Percentiles rank a stretch among this genome's conserved stretches.
phyloP scores from a whole-genome alignment of 495 filamentous ascomycete species.

The Lophiotrema nucula region DNA sequence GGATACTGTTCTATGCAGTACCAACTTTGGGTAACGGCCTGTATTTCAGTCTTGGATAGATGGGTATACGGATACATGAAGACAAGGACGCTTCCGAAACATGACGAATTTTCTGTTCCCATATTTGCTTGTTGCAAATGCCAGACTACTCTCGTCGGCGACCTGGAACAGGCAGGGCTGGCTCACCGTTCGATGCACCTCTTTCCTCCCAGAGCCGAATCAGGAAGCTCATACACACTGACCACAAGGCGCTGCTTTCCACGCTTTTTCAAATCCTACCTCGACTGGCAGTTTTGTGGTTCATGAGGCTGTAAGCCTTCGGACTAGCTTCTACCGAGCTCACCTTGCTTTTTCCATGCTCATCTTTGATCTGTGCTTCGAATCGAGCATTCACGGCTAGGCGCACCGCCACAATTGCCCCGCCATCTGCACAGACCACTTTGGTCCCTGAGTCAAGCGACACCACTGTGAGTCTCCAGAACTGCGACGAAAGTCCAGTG shows the following conservation, averaged over 20 bases:
- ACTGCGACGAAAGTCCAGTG: not conserved
- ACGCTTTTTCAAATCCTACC: slow-evolving; percentile 12
- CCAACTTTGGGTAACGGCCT: too few relatives aligned
- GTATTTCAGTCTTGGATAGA: too few relatives aligned
- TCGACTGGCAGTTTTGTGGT: slow-evolving; percentile 1
- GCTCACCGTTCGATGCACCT: too few relatives aligned
- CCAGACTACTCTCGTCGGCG: too few relatives aligned
- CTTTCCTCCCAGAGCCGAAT: too few relatives aligned
- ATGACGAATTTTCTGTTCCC: too few relatives aligned
- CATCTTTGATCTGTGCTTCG: not conserved
- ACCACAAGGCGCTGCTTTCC: slow-evolving; percentile 12
- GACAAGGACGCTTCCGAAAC: too few relatives aligned
- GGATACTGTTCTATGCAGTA: too few relatives aligned
- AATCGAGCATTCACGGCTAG: too few relatives aligned
- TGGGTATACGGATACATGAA: too few relatives aligned
- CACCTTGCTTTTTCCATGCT: not conserved
- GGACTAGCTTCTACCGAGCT: slow-evolving; percentile 1
- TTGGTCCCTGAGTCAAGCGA: slow-evolving; percentile 11
- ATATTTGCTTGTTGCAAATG: too few relatives aligned
- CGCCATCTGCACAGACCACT: not conserved
- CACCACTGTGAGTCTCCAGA: not conserved
- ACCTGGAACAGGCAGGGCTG: too few relatives aligned
- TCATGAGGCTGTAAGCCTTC: slow-evolving; percentile 1
- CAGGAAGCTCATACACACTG: slow-evolving; percentile 26
- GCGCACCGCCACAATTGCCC: slow-evolving; percentile 21